Conservation (phyloP, 768 basidiomycete genomes). For the Calocybe cyanea region DNA sequence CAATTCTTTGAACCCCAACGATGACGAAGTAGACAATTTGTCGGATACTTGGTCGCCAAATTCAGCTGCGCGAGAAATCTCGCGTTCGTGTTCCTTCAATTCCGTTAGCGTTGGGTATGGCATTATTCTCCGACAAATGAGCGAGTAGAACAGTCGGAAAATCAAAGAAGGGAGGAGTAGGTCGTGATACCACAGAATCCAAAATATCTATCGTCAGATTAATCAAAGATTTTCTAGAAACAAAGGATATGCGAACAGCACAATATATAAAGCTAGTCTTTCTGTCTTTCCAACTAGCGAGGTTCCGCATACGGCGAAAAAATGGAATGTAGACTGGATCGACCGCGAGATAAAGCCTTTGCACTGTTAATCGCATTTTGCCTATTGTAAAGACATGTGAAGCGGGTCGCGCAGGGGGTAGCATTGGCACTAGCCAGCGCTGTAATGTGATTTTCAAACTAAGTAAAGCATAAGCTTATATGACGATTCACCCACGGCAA, state of each 20-base stretch:
- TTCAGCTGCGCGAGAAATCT: constrained; percentile 45
- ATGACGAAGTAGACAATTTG: constrained; percentile 41
- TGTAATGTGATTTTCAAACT: constrained; percentile 9
- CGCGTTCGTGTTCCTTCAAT: constrained; percentile 46
- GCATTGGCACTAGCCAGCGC: constrained; percentile 40
- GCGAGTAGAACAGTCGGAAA: constrained; percentile 41
- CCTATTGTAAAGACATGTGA: constrained; percentile 51
- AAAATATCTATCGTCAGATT: constrained; percentile 41
- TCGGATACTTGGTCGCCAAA: constrained; percentile 48
- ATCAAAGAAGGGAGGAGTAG: constrained; percentile 51
- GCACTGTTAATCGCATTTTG: constrained; percentile 44
- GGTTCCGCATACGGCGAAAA: constrained; percentile 28
- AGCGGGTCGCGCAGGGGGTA: constrained; percentile 38
- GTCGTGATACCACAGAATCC: constrained; percentile 62
- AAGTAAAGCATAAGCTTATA: background rate
- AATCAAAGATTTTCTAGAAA: background rate
- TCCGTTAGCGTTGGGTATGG: constrained; percentile 54
- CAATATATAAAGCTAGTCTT: constrained; percentile 47
- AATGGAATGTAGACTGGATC: constrained; percentile 49
- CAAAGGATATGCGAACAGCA: constrained; percentile 33
- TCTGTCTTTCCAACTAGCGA: constrained; percentile 57
- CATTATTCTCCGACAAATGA: constrained; percentile 45
- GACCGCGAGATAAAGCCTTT: constrained; percentile 53
- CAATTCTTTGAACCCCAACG: constrained; percentile 47
- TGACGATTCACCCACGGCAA: constrained; percentile 21